Evolutionary conservation across 83 land plant species (phyloP), one percentile per base, ranked within the genome.

Genomic region (Picea engelmannii): DNA sequence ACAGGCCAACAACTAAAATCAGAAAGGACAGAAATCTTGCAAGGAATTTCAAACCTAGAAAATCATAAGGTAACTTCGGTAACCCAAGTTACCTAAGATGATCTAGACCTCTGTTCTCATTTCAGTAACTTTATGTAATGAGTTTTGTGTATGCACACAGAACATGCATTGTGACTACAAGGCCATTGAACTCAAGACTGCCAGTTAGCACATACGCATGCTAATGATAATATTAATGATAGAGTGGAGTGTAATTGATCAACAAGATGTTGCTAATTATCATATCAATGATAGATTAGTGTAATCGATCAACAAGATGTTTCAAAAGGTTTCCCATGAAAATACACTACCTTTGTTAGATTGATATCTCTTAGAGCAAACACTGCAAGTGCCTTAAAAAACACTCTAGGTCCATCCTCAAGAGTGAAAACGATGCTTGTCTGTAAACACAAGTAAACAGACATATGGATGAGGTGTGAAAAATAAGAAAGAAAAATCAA

Each of bases 341-440:
- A 21, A 80, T 66, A 47, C 21, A 66, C 5, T 44, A 92, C 95
- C 93, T 92, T 92, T 25, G 88, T 90, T 63, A 92, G 79, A 82
- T 87, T 92, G 58, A 92, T 92, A 23, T 83, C 84, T 69, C 95
- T 85, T 35, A 92, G 61, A 62, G 93, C 89, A 88, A 92, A 92
- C n/a, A 90, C 95, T 47, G 91, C 88, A 81, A 92, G 85, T 2
- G 95, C 95, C 73, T 92, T 90, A 47, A 90, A 90, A n/a, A 92
- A 40, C 7, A 90, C 88, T n/a, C 95, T 93, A 6, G 95, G 93
- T 3, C 95, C 95, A 78, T 88, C 95, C 71, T 88, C 91, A 20
- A 92, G 81, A 42, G 91, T 82, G 79, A 92, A 90, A 24, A 90
- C 90, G 27, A 91, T 89, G 87, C 95, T 93, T 16, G 95, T 93